A percentile compares a stretch with the other conserved stretches of the same genome.
Evolutionary conservation across 2,329 filamentous ascomycete genomes (phyloP).

Genomic region (Ophiocordyceps camponoti-floridani): DNA sequence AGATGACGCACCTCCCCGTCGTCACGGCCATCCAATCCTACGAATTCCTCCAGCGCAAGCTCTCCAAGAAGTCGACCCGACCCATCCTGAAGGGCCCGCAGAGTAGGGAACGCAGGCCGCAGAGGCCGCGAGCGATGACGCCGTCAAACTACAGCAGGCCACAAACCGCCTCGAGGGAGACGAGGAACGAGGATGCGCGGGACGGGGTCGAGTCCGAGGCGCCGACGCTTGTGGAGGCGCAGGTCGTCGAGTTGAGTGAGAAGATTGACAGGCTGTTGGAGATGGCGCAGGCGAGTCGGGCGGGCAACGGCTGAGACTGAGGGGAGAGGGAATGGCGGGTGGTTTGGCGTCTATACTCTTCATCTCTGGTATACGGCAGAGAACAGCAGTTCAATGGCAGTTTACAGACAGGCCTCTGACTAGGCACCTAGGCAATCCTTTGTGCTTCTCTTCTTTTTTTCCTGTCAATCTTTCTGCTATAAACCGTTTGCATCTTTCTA

Average conservation of each 20-base stretch:
- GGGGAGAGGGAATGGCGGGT: not conserved
- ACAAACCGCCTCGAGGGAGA: slow-evolving; percentile 1
- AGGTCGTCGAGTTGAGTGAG: slow-evolving; percentile 32
- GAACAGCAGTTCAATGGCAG: too few relatives aligned
- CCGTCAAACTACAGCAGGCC: slow-evolving; percentile 4
- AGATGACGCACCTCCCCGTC: slow-evolving; percentile 47
- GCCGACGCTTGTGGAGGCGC: slow-evolving; percentile 26
- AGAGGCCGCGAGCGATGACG: slow-evolving; percentile 4
- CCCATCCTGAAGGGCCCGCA: slow-evolving; percentile 29
- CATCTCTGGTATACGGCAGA: too few relatives aligned
- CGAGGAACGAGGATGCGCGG: slow-evolving; percentile 5
- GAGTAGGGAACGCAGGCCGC: slow-evolving; percentile 7
- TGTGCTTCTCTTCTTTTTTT: too few relatives aligned
- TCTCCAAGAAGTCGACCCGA: slow-evolving; percentile 23
- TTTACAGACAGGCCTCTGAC: too few relatives aligned
- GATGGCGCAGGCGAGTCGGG: slow-evolving; percentile 19
- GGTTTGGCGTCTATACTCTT: too few relatives aligned
- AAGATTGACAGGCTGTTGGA: slow-evolving; percentile 42
- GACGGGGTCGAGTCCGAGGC: slow-evolving; percentile 18
- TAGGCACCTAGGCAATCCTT: too few relatives aligned
- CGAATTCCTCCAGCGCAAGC: slow-evolving; percentile 30
- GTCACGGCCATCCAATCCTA: slow-evolving; percentile 53
- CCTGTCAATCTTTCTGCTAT: too few relatives aligned
- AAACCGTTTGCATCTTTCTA: too few relatives aligned
- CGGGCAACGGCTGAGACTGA: not conserved